phyloP scores from a whole-genome alignment of 345 rosid species.

The Abelmoschus esculentus region DNA sequence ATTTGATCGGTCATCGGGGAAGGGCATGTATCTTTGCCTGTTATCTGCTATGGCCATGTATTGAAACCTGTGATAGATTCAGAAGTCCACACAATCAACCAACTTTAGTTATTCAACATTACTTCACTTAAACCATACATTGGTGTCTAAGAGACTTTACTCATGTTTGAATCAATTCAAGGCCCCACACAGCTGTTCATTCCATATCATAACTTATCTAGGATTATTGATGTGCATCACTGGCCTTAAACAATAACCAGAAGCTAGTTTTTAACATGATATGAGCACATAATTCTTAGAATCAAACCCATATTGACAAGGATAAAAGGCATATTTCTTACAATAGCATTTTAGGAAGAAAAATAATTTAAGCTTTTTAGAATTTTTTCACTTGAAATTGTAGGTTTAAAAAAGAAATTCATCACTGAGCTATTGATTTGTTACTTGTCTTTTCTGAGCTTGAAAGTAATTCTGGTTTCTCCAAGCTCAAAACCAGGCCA shows the following conservation, averaged over 20 bases:
- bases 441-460: conserved; percentile 96
- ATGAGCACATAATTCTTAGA: neutral
- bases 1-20: conserved; percentile 66
- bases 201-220: neutral
- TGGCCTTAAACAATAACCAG: neutral
- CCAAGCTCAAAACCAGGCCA: conserved; percentile 92
- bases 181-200: neutral
- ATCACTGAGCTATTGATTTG: conserved; percentile 1
- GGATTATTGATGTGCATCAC: neutral
- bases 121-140: neutral
- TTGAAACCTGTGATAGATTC: conserved; percentile 54
- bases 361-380: neutral
- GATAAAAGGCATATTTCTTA: neutral
- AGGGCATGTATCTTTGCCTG: conserved; percentile 82
- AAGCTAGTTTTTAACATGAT: neutral
- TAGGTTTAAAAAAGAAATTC: neutral
- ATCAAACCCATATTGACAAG: conserved; percentile 2
- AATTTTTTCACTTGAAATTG: neutral
- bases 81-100: conserved; percentile 12
- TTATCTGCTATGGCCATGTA: conserved; percentile 86
- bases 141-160: neutral
- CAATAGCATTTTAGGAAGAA: neutral
- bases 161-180: neutral
- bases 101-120: neutral
- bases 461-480: conserved; percentile 79